Conservation (phyloP, 1,139 yeast genomes). For the Hyphopichia burtonii region DNA sequence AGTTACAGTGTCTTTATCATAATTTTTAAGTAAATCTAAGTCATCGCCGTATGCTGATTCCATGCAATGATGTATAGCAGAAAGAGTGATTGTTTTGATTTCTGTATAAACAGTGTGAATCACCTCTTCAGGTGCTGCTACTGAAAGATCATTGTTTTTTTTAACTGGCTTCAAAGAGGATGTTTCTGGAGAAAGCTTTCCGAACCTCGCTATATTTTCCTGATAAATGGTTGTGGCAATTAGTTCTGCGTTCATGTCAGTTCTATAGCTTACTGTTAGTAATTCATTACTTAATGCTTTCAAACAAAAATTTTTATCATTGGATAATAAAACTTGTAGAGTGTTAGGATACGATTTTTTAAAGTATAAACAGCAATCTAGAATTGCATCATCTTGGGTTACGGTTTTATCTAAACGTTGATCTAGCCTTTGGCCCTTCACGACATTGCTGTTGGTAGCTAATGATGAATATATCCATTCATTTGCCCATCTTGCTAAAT, state of each 20-base stretch:
- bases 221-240: conserved; percentile 52
- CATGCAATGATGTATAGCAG: conserved; percentile 55
- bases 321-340: conserved; percentile 66
- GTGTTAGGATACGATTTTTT: conserved; percentile 36
- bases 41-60: conserved; percentile 59
- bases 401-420: conserved; percentile 48
- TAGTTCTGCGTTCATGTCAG: conserved; percentile 57
- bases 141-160: neutral
- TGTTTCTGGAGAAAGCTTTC: conserved; percentile 7
- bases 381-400: conserved; percentile 73
- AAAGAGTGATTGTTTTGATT: conserved; percentile 38
- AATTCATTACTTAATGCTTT: conserved; percentile 71
- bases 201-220: conserved; percentile 35
- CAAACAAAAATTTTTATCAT: conserved; percentile 79
- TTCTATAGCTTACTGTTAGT: conserved; percentile 63
- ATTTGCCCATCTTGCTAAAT: conserved; percentile 70
- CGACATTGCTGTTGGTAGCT: conserved; percentile 48
- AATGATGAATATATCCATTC: conserved; percentile 73
- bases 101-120: conserved; percentile 31
- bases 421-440: conserved; percentile 63
- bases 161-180: neutral
- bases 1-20: conserved; percentile 31
- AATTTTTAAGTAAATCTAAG: conserved; percentile 46
- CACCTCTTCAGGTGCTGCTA: conserved; percentile 4
- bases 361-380: conserved; percentile 79